These are phyloP conservation scores for Colletotrichum plurivorum DNA, from an alignment of 2,329 filamentous ascomycete genomes.

Conservation along the genomic window DNA sequence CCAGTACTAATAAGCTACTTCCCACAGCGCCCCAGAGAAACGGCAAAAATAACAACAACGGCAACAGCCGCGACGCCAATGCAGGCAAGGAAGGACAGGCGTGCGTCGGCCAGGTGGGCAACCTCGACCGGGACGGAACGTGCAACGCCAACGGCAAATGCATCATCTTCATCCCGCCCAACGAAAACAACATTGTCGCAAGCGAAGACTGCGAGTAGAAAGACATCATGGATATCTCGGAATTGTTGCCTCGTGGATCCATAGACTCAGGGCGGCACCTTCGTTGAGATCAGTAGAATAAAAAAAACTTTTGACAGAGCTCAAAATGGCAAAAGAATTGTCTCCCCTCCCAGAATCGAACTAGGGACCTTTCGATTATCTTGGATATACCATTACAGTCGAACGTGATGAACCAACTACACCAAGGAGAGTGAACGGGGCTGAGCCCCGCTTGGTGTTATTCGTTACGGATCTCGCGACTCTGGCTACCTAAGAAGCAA, in stretches of 20 bases:
- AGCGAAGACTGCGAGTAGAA: conserved; percentile 6
- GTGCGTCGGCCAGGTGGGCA: not conserved
- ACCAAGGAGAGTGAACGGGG: conserved; percentile 22
- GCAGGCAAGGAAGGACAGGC: not conserved
- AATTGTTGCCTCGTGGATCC: not conserved
- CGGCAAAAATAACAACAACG: not conserved
- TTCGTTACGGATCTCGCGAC: not conserved
- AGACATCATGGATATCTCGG: not conserved
- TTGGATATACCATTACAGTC: conserved; percentile 24
- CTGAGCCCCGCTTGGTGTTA: conserved; percentile 13
- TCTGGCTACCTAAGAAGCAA: not conserved
- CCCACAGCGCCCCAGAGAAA: not conserved
- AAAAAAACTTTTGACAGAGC: not conserved
- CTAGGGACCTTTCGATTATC: conserved; percentile 28
- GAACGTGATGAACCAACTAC: conserved; percentile 33
- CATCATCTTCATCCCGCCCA: not conserved
- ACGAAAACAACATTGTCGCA: not conserved
- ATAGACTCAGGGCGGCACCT: not conserved
- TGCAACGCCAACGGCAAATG: conserved; percentile 6
- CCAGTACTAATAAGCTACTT: too few relatives aligned
- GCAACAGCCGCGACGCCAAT: too few relatives aligned
- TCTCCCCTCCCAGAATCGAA: conserved; percentile 32
- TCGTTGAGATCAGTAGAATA: not conserved
- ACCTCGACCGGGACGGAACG: not conserved
- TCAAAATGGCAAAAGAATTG: too few relatives aligned